Conservation (phyloP, 805 yeast genomes). For the Yarrowia sp. region DNA sequence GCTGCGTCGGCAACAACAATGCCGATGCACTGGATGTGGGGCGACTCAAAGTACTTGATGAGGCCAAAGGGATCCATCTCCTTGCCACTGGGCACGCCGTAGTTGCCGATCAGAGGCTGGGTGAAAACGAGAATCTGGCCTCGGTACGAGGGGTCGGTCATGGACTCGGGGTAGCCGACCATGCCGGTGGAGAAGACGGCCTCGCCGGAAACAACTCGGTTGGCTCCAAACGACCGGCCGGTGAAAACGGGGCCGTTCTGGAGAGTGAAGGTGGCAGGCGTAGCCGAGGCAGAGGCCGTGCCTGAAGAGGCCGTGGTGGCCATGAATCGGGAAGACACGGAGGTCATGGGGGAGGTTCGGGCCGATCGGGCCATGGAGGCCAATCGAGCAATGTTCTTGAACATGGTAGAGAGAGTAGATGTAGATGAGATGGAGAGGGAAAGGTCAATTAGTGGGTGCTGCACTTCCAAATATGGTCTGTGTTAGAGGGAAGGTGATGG, state of each 20-base stretch:
- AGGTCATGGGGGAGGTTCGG: neutral
- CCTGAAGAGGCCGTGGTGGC: conserved; percentile 24
- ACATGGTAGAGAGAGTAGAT: conserved; percentile 12
- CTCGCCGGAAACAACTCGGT: conserved; percentile 91
- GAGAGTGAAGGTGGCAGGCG: conserved; percentile 88
- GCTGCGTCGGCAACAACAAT: conserved; percentile 97
- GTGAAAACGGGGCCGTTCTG: conserved; percentile 91
- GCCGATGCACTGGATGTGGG: conserved; percentile 91
- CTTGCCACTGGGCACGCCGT: conserved; percentile 92
- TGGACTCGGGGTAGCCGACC: conserved; percentile 98
- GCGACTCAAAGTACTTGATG: conserved; percentile 89
- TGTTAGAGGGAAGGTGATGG: conserved; percentile 14
- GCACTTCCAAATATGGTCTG: conserved; percentile 40
- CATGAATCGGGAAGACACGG: conserved; percentile 11
- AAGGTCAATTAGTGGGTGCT: conserved; percentile 33
- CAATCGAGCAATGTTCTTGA: conserved; percentile 36
- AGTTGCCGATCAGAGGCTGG: conserved; percentile 96
- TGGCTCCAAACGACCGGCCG: conserved; percentile 96
- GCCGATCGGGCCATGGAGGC: conserved; percentile 38
- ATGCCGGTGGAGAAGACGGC: conserved; percentile 97
- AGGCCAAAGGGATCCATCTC: conserved; percentile 83
- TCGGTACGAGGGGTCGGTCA: conserved; percentile 97
- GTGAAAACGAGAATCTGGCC: conserved; percentile 98
- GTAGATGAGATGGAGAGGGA: neutral
- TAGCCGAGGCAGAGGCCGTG: conserved; percentile 30